phyloP scores from a whole-genome alignment of 306 rosid species.

The Ochetophila trinervis region DNA sequence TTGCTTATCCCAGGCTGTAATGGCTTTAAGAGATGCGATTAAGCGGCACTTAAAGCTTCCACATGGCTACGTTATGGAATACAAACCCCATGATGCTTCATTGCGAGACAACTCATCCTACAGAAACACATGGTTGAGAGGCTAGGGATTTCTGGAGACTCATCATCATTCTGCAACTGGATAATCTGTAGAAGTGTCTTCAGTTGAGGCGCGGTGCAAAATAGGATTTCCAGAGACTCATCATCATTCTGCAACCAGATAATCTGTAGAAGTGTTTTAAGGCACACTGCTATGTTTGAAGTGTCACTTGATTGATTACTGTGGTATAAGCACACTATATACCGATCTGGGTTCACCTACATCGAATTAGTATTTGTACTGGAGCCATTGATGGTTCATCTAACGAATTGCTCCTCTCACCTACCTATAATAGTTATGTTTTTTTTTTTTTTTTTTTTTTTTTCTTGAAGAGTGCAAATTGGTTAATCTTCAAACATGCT shows the following conservation, averaged over 20 bases:
- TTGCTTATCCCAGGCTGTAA: constrained; percentile 1
- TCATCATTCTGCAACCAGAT: no score
- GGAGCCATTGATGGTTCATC: not conserved
- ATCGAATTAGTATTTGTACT: not conserved
- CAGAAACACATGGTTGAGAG: constrained; percentile 96
- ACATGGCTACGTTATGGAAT: constrained; percentile 86
- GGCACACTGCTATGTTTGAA: not conserved
- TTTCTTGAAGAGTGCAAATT: no score
- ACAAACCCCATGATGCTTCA: constrained; percentile 90
- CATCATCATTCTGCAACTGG: not conserved
- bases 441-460: not conserved
- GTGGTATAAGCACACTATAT: not conserved
- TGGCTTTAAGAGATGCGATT: constrained; percentile 57
- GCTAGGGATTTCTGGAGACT: constrained; percentile 34
- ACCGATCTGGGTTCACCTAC: not conserved
- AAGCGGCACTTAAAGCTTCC: constrained; percentile 92
- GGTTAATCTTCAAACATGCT: no score
- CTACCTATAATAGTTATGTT: not conserved
- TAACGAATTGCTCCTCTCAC: not conserved
- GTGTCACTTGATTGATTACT: not conserved
- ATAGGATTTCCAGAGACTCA: no score
- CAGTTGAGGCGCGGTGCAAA: no score
- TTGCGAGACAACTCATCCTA: constrained; percentile 90
- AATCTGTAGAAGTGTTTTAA: not conserved
- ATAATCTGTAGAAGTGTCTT: no score